Evolutionary conservation across 2,329 filamentous ascomycete species (phyloP), one percentile per base, ranked within the genome.

Genomic region (Shiraia sp.): DNA sequence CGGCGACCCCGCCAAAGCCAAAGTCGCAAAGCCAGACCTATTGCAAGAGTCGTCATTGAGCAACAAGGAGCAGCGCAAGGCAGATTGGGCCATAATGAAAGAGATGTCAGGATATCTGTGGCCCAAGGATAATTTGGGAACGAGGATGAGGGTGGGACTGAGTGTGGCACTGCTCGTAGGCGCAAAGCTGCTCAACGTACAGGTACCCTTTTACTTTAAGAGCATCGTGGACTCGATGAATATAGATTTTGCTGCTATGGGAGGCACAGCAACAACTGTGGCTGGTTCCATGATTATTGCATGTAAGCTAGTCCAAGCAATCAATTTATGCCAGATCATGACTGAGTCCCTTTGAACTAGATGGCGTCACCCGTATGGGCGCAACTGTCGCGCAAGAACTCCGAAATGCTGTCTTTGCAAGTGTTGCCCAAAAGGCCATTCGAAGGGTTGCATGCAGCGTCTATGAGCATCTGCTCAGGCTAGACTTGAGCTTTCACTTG

Each of bases 171-270:
- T 99, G 49, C 79, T 99, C 26, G 74, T 99, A 15, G 89, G 91
- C 45, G 90, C 90, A 65, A 99, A 99, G 79, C 83, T 83, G 57
- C 64, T 99, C 62, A 99, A 97, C 69, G 93, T 99, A 12, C 90
- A 99, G 74, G 90, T 99, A 32, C 93, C 93, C 0, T 99, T 99
- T 68, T 99, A 96, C 77, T 99, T 99, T 77, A 97, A 97, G 77
- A 91, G 76, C 70, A 97, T 99, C 52, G 89, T 99, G 29, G 95
- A 99, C 70, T 85, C 89, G 14, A 96, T 99, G 90, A 99, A 99
- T 68, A 81, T 99, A 55, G 93, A 99, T 69, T 85, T 96, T 65
- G 80, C 82, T n/a, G 79, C 86, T 12, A 74, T 88, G 5, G 92
- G 90, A n/a, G 91, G 90, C 6, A 96, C 90, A 0, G 91, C 90